Evolutionary conservation across 2,329 filamentous ascomycete genomes (phyloP), one percentile per base, ranked within the genome.

Genomic region (Diaporthe destruens): DNA sequence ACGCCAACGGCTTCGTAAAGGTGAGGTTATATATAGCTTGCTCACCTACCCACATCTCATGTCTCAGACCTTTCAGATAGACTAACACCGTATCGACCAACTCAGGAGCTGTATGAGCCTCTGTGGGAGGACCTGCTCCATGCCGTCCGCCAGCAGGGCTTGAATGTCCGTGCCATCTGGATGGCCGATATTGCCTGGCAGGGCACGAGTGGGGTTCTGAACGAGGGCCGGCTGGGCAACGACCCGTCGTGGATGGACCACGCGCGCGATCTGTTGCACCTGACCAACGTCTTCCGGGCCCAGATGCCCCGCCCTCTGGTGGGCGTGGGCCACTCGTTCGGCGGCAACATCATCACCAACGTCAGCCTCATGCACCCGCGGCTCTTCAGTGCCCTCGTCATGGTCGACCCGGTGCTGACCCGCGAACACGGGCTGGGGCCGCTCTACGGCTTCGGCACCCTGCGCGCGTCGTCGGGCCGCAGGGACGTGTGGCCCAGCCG

Each of bases 1-100:
- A 98, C 83, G 96, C 94, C 65, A 98, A 98, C 84, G 96, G 92
- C 14, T 98, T 98, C 76, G 93, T 94, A 14, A 98, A 98, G 87
- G 93, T 93, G 81, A 32, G 14, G 55, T 3, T 29, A 29, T 29
- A 29, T 29, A 29, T 59, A 18, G 32, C 14, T 32, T 42, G 69
- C 77, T 36, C 42, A 4, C 29, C 11, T 49, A 16, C 9, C 39
- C 44, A 54, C 36, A 11, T 18, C 44, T 34, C 18, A 8, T 14
- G 12, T 0, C 18, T 20, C 29, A 44, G 6, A 36, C n/a, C 5
- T 14, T 23, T 8, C 11, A 51, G 44, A 65, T 12, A 20, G n/a
- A 44, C 71, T 71, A 44, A 70, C 42, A 53, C 32, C 20, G 49
- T 9, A 72, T 76, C 47, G 77, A 20, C 23, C 29, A 51, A 44